Conservation (phyloP, 768 basidiomycete species). For the Scleroderma bovista region DNA sequence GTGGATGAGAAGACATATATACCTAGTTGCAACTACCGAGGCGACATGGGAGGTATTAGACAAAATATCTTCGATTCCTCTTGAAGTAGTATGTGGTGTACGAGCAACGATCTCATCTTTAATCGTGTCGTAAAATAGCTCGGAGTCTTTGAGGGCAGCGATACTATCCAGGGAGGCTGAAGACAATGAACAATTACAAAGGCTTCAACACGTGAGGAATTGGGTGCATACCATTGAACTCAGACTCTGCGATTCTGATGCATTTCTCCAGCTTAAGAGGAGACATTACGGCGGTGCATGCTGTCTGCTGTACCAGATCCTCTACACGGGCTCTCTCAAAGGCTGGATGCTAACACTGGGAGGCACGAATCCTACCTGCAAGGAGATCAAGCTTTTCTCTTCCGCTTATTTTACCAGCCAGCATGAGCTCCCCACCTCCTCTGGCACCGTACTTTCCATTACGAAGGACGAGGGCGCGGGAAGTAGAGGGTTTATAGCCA, state of each 20-base stretch:
- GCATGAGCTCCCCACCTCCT: constrained; percentile 63
- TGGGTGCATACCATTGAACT: constrained; percentile 54
- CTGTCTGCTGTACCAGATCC: constrained; percentile 52
- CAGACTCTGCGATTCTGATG: constrained; percentile 66
- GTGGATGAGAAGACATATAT: constrained; percentile 9
- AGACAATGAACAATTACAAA: constrained; percentile 9
- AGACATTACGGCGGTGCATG: constrained; percentile 51
- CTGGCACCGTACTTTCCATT: constrained; percentile 70
- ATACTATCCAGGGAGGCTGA: constrained; percentile 69
- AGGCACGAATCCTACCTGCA: constrained; percentile 45
- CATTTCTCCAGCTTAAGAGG: constrained; percentile 63
- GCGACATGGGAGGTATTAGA: constrained; percentile 50
- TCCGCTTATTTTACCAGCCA: constrained; percentile 57
- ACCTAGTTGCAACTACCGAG: constrained; percentile 57
- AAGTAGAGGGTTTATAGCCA: constrained; percentile 55
- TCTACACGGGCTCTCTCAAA: constrained; percentile 35
- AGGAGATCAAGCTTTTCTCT: constrained; percentile 77
- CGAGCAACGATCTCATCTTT: constrained; percentile 52
- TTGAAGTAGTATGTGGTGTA: constrained; percentile 24
- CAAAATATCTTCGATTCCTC: constrained; percentile 23
- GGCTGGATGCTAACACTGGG: not conserved
- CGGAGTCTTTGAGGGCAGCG: constrained; percentile 57
- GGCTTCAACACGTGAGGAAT: not conserved
- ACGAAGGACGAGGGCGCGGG: constrained; percentile 67
- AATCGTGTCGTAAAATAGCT: constrained; percentile 55